Evolutionary conservation across 306 rosid species (phyloP), one percentile per base, ranked within the genome.

Genomic region (Sicyos edulis): DNA sequence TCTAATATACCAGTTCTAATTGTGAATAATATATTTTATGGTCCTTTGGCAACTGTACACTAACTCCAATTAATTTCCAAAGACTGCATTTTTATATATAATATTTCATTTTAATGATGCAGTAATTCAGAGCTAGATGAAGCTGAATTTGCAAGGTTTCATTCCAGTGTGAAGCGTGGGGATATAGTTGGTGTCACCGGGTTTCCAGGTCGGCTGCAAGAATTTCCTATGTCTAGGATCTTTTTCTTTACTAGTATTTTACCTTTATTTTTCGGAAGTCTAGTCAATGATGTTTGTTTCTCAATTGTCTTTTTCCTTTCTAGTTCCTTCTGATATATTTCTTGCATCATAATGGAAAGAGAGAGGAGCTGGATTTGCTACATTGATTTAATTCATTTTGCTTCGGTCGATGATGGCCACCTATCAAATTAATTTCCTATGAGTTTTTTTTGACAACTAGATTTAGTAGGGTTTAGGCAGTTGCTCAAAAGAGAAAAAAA

Each of bases 171-270:
- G 50, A 92, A 92, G 87, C 91, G 89, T 73, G 95, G 96, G 68
- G 97, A 92, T 78, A 81, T 85, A 66, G 95, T 92, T 74, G 97
- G 97, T 58, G 76, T 92, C 29, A 74, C 75, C 16, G 97, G 97
- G 58, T 91, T 91, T 82, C 96, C 97, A 91, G 97, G 97, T 87
- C 68, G 37, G 49, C 44, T 70, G 53, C 74, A 44, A 32, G 7
- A 12, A 52, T 60, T 79, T 40, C 16, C 22, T n/a, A n/a, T n/a
- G n/a, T n/a, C n/a, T 7, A 0, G 8, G 4, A 58, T 40, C 20
- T 69, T 16, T 63, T 42, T 14, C n/a, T 34, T 37, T 15, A 24
- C 58, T 22, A 14, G 56, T 69, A 49, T 20, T 67, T 67, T 37
- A 5, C 1, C 56, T 67, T 24, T 14, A 24, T 20, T 69, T 50